Base-by-base conservation (phyloP, 1,139 yeast genomes). In the Blastobotrys apis region DNA sequence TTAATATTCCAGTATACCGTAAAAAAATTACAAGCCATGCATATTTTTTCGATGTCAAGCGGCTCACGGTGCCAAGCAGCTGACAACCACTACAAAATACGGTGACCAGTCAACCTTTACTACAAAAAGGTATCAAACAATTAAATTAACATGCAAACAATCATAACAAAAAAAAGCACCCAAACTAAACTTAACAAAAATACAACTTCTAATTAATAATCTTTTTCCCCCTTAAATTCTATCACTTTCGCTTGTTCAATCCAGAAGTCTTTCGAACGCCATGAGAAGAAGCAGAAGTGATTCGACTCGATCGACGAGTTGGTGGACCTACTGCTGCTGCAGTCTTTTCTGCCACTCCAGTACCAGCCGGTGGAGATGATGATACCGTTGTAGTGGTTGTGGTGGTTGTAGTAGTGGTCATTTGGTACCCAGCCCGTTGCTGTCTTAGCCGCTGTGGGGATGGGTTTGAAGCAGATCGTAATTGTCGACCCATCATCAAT, bases 391-490 rank as follows among this genome's bases (percentile, higher is more conserved):
- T 54, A 6, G 57, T 53, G 10, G 57, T 53, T 13, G 57, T 54
- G 17, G 58, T 53, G 10, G 54, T 55, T 21, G 57, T 54, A 13
- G 55, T 53, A 12, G 54, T 53, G 20, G 51, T 49, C 40, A 45
- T 42, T 39, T 53, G 57, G 38, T 51, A 51, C 35, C 50, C 44
- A 5, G 53, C 39, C 20, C 41, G 29, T 5, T 17, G 25, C 23
- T 25, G 48, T 10, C 48, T 41, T n/a, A 36, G 29, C 12, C 55
- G 47, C 17, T 49, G 54, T 5, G 53, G 56, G 16, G 56, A 49
- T 8, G 58, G 57, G 34, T 54, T 54, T 3, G 58, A 54, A 12
- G 51, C 47, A 1, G 59, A 51, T 21, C 59, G 51, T 26, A 55
- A 39, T 30, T 55, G 48, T 25, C 52, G 47, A n/a, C 54, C 56